Evolutionary conservation across 2,329 filamentous ascomycete genomes (phyloP).

Genomic region (Exophiala spinifera): DNA sequence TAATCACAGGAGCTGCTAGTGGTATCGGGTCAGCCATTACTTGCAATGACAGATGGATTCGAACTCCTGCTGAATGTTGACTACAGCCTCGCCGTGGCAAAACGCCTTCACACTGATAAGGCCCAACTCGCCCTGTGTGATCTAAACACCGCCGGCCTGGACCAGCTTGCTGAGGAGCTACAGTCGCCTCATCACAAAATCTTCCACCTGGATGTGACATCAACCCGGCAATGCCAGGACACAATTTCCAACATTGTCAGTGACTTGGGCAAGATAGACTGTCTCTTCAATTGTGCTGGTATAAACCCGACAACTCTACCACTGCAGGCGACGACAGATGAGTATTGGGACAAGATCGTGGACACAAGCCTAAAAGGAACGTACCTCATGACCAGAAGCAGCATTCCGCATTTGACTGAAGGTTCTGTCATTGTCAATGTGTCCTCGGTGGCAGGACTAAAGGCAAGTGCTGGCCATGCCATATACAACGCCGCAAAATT

Average conservation of each 20-base stretch:
- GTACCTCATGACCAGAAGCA: constrained; percentile 45
- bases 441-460: constrained; percentile 36
- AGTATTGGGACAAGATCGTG: constrained; percentile 48
- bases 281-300: constrained; percentile 45
- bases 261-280: constrained; percentile 33
- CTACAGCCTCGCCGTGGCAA: background rate
- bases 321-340: constrained; percentile 43
- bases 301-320: constrained; percentile 39
- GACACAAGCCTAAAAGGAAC: constrained; percentile 46
- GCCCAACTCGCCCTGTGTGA: constrained; percentile 1
- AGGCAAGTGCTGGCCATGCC: constrained; percentile 26
- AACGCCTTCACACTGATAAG: background rate
- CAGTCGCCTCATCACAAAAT: background rate
- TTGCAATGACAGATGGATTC: background rate
- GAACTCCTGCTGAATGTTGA: background rate
- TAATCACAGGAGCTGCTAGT: constrained; percentile 28
- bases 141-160: background rate
- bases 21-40: constrained; percentile 32
- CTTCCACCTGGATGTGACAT: constrained; percentile 8
- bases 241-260: constrained; percentile 26
- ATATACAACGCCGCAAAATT: constrained; percentile 34
- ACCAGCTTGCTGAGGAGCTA: background rate
- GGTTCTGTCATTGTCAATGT: constrained; percentile 41
- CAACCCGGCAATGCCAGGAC: constrained; percentile 25
- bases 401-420: constrained; percentile 38